Conservation (phyloP, 1,139 yeast species). For the Barnettozyma hawaiiensis region DNA sequence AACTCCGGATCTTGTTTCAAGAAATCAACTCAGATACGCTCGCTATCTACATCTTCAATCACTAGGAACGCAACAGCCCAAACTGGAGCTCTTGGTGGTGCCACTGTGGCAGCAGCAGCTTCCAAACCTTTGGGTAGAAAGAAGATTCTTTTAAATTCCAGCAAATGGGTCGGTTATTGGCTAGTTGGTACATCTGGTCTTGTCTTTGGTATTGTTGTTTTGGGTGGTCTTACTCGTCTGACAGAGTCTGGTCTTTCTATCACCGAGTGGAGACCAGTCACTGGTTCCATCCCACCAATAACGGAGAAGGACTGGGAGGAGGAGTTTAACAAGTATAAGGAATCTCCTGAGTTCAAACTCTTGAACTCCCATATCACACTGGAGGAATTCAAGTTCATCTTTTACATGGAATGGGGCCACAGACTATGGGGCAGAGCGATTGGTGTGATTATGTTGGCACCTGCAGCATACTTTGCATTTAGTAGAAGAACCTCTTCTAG, state of each 20-base stretch:
- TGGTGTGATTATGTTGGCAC: constrained; percentile 76
- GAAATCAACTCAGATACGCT: not conserved
- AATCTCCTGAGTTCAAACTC: constrained; percentile 86
- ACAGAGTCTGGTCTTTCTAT: constrained; percentile 95
- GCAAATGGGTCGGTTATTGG: constrained; percentile 75
- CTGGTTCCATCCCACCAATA: constrained; percentile 89
- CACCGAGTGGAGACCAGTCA: constrained; percentile 98
- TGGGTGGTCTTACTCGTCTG: constrained; percentile 91
- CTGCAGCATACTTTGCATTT: constrained; percentile 76
- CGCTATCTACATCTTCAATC: constrained; percentile 6
- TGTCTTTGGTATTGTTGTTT: constrained; percentile 92
- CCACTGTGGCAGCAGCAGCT: constrained; percentile 9
- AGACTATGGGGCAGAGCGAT: constrained; percentile 87
- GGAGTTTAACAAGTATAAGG: constrained; percentile 75
- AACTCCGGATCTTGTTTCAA: constrained; percentile 5
- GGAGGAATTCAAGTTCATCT: constrained; percentile 93
- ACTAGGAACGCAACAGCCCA: not conserved
- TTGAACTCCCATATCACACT: constrained; percentile 85
- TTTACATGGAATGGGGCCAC: constrained; percentile 97
- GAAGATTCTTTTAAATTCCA: constrained; percentile 28
- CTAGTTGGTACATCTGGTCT: constrained; percentile 83
- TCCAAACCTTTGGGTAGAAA: constrained; percentile 8
- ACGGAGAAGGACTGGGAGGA: constrained; percentile 74
- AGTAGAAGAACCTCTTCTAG: constrained; percentile 61
- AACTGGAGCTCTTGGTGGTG: constrained; percentile 2